Conservation (phyloP, 1,139 yeast genomes). For the Diutina neorugosa region DNA sequence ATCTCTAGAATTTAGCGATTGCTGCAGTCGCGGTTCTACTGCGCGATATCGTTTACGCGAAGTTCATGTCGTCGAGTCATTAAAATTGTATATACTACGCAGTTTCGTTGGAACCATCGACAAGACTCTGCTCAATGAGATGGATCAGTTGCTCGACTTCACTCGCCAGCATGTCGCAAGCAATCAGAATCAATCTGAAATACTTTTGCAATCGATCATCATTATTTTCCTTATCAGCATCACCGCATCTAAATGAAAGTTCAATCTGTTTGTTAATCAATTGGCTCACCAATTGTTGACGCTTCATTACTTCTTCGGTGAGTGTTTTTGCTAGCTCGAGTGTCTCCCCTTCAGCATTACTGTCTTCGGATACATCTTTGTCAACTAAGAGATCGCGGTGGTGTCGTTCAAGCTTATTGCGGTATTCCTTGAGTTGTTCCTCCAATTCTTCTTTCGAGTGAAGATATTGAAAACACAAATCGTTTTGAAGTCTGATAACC, state of each 20-base stretch:
- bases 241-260: slow-evolving; percentile 12
- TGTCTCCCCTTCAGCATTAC: slow-evolving; percentile 4
- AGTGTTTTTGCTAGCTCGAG: slow-evolving; percentile 11
- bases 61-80: not conserved
- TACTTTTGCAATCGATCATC: slow-evolving; percentile 30
- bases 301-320: slow-evolving; percentile 6
- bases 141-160: slow-evolving; percentile 34
- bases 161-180: slow-evolving; percentile 32
- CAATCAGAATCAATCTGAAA: slow-evolving; percentile 29
- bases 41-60: not conserved
- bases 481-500: slow-evolving; percentile 27
- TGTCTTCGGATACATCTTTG: not conserved
- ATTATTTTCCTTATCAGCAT: slow-evolving; percentile 10
- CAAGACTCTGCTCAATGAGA: slow-evolving; percentile 28
- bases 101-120: not conserved
- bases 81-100: not conserved
- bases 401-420: not conserved
- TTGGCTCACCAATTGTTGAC: slow-evolving; percentile 5
- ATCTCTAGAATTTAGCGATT: not conserved
- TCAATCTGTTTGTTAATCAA: slow-evolving; percentile 13
- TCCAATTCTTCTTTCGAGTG: slow-evolving; percentile 22
- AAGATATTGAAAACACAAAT: slow-evolving; percentile 25
- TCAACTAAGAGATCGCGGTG: not conserved
- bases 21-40: not conserved
- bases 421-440: slow-evolving; percentile 11